phyloP scores from a whole-genome alignment of 345 rosid species.

The Sonneratia caseolaris region DNA sequence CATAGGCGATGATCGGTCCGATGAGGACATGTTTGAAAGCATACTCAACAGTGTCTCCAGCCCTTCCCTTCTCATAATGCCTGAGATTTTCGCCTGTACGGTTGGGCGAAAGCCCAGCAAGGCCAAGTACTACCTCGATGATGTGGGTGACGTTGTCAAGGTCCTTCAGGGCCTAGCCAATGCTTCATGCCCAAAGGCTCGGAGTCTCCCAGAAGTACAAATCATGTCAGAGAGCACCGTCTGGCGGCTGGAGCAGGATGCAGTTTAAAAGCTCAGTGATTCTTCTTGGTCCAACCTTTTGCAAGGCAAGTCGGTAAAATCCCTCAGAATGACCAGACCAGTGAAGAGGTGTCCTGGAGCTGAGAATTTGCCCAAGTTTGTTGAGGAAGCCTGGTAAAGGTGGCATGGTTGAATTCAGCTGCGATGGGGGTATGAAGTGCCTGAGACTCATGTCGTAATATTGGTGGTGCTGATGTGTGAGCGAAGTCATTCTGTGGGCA shows the following conservation, averaged over 20 bases:
- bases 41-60: slow-evolving; percentile 39
- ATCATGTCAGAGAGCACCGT: slow-evolving; percentile 53
- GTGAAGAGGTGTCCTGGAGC: not conserved
- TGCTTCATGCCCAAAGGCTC: slow-evolving; percentile 42
- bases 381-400: not conserved
- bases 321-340: not conserved
- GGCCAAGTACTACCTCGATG: slow-evolving; percentile 77
- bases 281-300: not conserved
- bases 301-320: not conserved
- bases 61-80: slow-evolving; percentile 40
- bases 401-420: not conserved
- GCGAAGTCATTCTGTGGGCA: no score
- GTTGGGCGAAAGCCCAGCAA: slow-evolving; percentile 86
- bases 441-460: no score
- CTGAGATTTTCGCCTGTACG: slow-evolving; percentile 80
- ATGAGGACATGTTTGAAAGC: slow-evolving; percentile 90
- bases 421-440: not conserved
- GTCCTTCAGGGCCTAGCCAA: slow-evolving; percentile 61
- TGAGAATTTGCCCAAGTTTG: not conserved
- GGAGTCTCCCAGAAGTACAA: slow-evolving; percentile 14
- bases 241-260: slow-evolving; percentile 17
- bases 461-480: no score
- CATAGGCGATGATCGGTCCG: slow-evolving; percentile 84
- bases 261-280: not conserved
- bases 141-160: slow-evolving; percentile 46